A percentile compares a stretch with the other conserved stretches of the same genome.
phyloP scores from a whole-genome alignment of 257 asterid species.

The Scutellaria baicalensis region DNA sequence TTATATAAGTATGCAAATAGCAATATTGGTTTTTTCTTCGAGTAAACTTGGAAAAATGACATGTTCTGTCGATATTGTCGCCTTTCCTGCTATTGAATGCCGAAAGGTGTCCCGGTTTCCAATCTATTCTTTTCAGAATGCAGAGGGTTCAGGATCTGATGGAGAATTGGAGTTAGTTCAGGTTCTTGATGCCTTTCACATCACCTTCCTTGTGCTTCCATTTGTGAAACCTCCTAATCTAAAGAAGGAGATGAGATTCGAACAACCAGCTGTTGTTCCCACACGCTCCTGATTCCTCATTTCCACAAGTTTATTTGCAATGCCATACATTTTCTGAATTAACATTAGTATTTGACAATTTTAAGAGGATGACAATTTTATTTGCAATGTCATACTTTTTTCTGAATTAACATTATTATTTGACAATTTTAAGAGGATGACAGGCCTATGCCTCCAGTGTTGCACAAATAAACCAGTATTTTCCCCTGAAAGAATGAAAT shows the following conservation, averaged over 20 bases:
- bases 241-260: constrained; percentile 48
- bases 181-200: constrained; percentile 10
- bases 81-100: not conserved
- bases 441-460: not conserved
- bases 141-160: constrained; percentile 28
- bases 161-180: constrained; percentile 22
- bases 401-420: not conserved
- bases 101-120: not conserved
- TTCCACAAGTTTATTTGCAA: not conserved
- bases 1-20: not conserved
- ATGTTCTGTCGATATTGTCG: not conserved
- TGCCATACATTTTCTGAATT: not conserved
- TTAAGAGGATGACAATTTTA: not conserved
- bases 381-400: not conserved
- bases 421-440: not conserved
- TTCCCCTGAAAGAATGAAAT: not conserved
- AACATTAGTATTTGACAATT: not conserved
- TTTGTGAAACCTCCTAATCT: too few species aligned
- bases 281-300: not conserved
- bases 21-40: not conserved
- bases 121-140: constrained; percentile 7
- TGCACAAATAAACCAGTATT: not conserved
- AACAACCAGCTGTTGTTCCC: not conserved
- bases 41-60: not conserved
- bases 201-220: constrained; percentile 27